A percentile compares a stretch with the other conserved stretches of the same genome.
Conservation (phyloP, 352 stramenopile species). For the Bremia lactucae region DNA sequence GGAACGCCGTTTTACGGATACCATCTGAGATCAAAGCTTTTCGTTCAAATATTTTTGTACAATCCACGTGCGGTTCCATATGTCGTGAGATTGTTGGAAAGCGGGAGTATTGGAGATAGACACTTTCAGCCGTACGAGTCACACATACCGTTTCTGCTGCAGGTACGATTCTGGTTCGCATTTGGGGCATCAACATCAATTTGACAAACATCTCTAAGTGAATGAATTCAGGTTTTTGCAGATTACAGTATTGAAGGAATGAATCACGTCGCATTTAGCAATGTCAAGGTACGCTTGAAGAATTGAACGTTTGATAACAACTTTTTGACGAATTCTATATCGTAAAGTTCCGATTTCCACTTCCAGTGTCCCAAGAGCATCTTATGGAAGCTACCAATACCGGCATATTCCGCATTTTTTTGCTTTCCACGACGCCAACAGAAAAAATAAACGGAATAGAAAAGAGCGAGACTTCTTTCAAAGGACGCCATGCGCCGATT, state of each 20-base stretch:
- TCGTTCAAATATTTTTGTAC: conserved; percentile 86
- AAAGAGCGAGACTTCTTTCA: conserved; percentile 6
- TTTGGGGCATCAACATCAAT: neutral
- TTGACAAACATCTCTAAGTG: neutral
- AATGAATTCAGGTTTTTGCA: conserved; percentile 55
- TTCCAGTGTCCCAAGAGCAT: conserved; percentile 48
- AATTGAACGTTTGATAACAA: neutral
- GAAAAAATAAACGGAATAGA: conserved; percentile 27
- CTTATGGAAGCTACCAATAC: conserved; percentile 10
- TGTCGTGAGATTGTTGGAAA: conserved; percentile 80
- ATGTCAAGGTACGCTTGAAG: conserved; percentile 38
- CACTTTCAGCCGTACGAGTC: conserved; percentile 84
- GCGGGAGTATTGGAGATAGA: conserved; percentile 50
- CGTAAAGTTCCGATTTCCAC: conserved; percentile 57
- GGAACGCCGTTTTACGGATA: conserved; percentile 87
- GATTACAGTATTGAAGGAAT: conserved; percentile 91
- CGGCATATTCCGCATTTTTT: conserved; percentile 18
- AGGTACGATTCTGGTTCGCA: conserved; percentile 25
- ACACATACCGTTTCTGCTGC: conserved; percentile 83
- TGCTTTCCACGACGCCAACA: conserved; percentile 27
- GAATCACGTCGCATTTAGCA: conserved; percentile 64
- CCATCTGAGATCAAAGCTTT: conserved; percentile 56
- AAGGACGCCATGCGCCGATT: conserved; percentile 26
- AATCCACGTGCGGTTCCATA: conserved; percentile 50
- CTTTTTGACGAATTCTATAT: neutral